phyloP scores from a whole-genome alignment of 768 basidiomycete genomes.

The Tulasnella sp. region DNA sequence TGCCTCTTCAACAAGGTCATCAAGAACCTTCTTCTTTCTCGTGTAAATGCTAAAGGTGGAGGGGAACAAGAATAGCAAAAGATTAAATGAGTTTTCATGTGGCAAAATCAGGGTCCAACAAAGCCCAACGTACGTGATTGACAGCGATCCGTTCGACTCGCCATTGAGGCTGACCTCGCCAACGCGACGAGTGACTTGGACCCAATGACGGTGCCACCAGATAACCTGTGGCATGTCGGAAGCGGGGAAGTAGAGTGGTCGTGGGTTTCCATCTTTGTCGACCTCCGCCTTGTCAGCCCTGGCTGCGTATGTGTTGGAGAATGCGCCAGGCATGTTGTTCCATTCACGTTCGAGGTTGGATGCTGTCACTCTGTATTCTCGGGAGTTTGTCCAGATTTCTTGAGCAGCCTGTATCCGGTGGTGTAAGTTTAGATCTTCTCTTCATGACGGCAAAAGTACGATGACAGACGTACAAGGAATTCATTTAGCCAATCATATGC shows the following conservation, averaged over 20 bases:
- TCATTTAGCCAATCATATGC: slow-evolving; percentile 16
- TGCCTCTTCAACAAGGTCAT: slow-evolving; percentile 13
- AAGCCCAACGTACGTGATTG: slow-evolving; percentile 13
- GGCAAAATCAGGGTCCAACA: too few species aligned
- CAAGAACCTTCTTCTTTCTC: slow-evolving; percentile 8
- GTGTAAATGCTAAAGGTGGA: slow-evolving; percentile 8
- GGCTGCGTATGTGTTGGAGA: not conserved
- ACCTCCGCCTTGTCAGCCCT: not conserved
- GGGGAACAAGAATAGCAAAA: too few species aligned
- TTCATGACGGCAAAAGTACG: not conserved
- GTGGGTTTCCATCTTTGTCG: slow-evolving; percentile 2
- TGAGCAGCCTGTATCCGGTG: slow-evolving; percentile 1
- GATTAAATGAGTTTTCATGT: too few species aligned
- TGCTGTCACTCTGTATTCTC: slow-evolving; percentile 10
- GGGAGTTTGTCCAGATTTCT: slow-evolving; percentile 13
- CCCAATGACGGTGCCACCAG: slow-evolving; percentile 9
- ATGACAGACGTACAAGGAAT: slow-evolving; percentile 7
- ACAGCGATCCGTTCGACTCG: slow-evolving; percentile 3
- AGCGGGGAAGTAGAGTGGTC: slow-evolving; percentile 10
- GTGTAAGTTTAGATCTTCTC: too few species aligned
- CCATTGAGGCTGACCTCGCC: not conserved
- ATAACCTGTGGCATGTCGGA: slow-evolving; percentile 12
- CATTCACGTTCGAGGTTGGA: not conserved
- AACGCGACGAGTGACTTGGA: slow-evolving; percentile 4
- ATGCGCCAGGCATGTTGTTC: not conserved